phyloP scores from a whole-genome alignment of 495 filamentous ascomycete species.

The Chlorociboria aeruginascens region DNA sequence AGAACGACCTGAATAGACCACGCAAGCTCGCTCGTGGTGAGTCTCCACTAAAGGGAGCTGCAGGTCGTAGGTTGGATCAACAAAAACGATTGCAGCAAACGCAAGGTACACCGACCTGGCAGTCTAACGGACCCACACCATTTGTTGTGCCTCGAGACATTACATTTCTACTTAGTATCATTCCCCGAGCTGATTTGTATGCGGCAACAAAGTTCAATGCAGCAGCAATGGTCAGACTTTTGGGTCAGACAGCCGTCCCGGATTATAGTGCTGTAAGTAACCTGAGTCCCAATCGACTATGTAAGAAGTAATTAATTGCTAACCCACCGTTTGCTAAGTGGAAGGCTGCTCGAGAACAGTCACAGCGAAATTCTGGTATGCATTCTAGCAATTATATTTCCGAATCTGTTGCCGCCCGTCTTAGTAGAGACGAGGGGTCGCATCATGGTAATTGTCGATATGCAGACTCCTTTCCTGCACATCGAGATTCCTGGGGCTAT shows the following conservation, averaged over 20 bases:
- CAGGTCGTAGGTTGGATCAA: conserved; percentile 71
- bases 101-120: conserved; percentile 26
- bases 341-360: conserved; percentile 12
- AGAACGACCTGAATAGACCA: conserved; percentile 38
- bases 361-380: conserved; percentile 15
- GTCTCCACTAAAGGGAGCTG: conserved; percentile 77
- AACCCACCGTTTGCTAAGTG: not conserved
- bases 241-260: conserved; percentile 56
- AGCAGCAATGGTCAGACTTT: conserved; percentile 57
- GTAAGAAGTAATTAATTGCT: too few species aligned
- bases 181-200: conserved; percentile 68
- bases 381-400: not conserved
- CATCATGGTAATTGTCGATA: too few species aligned
- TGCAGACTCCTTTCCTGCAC: too few species aligned
- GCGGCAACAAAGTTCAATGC: conserved; percentile 51
- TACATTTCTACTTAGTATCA: conserved; percentile 67
- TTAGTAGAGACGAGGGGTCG: too few species aligned
- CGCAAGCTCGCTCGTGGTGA: conserved; percentile 73
- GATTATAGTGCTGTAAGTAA: conserved; percentile 23
- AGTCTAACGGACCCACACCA: conserved; percentile 23
- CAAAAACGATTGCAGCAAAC: conserved; percentile 49
- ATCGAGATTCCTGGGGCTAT: too few species aligned
- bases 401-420: too few species aligned
- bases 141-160: conserved; percentile 64
- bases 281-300: conserved; percentile 9